Conservation (phyloP, 2,329 filamentous ascomycete genomes). For the Talaromyces sp. region DNA sequence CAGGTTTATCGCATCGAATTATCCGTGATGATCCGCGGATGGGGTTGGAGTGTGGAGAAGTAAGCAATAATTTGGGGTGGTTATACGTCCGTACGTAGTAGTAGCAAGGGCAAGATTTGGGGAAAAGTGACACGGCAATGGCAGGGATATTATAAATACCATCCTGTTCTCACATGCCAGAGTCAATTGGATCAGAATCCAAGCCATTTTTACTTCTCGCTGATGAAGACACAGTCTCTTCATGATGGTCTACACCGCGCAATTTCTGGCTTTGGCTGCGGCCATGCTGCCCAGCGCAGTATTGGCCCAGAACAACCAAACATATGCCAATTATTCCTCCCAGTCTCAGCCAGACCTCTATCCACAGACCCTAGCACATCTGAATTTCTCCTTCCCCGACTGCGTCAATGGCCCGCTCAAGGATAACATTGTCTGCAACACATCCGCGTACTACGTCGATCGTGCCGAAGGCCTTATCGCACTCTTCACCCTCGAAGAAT, state of each 20-base stretch:
- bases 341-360: conserved; percentile 17
- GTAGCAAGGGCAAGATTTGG: background rate
- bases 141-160: background rate
- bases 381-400: conserved; percentile 44
- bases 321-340: conserved; percentile 18
- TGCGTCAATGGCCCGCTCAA: conserved; percentile 50
- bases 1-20: background rate
- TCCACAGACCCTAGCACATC: conserved; percentile 3
- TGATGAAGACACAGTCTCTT: background rate
- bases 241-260: background rate
- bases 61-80: background rate
- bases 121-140: background rate
- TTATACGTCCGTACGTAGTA: background rate
- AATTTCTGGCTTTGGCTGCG: background rate
- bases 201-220: background rate
- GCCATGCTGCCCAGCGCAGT: conserved; percentile 12
- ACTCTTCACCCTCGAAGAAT: conserved; percentile 52
- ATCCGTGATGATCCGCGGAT: background rate
- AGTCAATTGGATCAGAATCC: background rate
- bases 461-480: conserved; percentile 49
- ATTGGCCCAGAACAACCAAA: conserved; percentile 16
- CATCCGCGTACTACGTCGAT: conserved; percentile 35
- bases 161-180: background rate
- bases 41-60: conserved; percentile 2
- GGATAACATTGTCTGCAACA: conserved; percentile 52